Conservation (phyloP, 257 asterid species). For the Osmanthus fragrans region DNA sequence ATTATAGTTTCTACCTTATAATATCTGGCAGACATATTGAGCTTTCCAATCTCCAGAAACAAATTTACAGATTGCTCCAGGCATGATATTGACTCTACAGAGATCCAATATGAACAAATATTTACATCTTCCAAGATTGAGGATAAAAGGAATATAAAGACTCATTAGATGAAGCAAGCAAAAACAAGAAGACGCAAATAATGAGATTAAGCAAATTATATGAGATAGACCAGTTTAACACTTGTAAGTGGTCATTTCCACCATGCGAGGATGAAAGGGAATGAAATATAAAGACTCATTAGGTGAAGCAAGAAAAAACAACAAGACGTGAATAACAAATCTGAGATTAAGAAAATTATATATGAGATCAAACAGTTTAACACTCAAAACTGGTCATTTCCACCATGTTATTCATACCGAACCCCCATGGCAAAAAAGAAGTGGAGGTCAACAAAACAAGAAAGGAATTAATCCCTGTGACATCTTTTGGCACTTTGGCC, state of each 20-base stretch:
- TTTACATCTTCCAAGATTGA: not conserved
- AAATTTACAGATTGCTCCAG: constrained; percentile 35
- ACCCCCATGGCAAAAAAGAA: not conserved
- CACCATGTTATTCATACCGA: not conserved
- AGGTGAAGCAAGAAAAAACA: not conserved
- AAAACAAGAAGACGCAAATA: not conserved
- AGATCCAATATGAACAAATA: not conserved
- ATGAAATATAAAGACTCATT: not conserved
- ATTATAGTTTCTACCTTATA: constrained; percentile 39
- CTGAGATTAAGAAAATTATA: not conserved
- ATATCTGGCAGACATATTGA: constrained; percentile 53
- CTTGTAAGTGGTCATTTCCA: not conserved
- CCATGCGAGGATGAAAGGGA: not conserved
- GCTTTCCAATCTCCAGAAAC: constrained; percentile 41
- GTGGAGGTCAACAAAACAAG: not conserved
- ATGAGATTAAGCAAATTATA: not conserved
- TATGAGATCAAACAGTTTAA: not conserved
- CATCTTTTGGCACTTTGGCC: not conserved
- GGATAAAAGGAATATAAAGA: not conserved
- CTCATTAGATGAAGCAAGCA: not conserved
- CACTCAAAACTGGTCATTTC: not conserved
- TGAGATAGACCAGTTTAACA: not conserved
- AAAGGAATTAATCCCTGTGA: not conserved
- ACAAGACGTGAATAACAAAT: not conserved
- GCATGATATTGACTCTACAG: constrained; percentile 51